These are phyloP conservation scores for Astraeus odoratus DNA, from an alignment of 768 basidiomycete species.

Conservation along the genomic window DNA sequence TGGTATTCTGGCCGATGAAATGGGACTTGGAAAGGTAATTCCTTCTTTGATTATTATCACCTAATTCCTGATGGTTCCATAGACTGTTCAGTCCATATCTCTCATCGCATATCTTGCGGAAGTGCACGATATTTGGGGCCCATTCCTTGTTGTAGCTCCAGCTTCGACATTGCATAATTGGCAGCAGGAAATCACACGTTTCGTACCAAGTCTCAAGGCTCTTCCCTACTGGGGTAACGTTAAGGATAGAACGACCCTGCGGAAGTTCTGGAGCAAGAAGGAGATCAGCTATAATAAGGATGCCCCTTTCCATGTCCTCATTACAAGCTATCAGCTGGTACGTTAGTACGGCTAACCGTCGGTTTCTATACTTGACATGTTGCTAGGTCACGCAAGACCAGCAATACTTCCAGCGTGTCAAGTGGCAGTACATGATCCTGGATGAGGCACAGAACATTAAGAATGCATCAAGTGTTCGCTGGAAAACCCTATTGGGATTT, in stretches of 20 bases:
- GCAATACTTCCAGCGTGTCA: conserved; percentile 94
- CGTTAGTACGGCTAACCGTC: conserved; percentile 17
- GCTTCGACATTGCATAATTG: conserved; percentile 97
- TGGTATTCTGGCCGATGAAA: conserved; percentile 97
- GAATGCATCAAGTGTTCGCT: conserved; percentile 90
- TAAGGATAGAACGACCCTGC: conserved; percentile 88
- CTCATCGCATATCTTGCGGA: conserved; percentile 94
- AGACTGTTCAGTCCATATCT: conserved; percentile 98
- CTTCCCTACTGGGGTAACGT: conserved; percentile 98
- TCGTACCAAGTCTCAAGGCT: conserved; percentile 89
- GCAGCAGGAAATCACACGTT: conserved; percentile 97
- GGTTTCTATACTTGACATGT: conserved; percentile 2
- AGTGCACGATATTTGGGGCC: conserved; percentile 97
- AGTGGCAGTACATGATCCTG: conserved; percentile 99
- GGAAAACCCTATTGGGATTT: conserved; percentile 95
- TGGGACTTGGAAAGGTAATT: conserved; percentile 86
- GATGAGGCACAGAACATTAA: conserved; percentile 99
- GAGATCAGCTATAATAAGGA: conserved; percentile 93
- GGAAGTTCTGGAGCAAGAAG: conserved; percentile 98
- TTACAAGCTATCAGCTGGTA: conserved; percentile 95
- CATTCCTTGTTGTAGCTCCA: conserved; percentile 96
- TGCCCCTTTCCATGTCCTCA: conserved; percentile 92
- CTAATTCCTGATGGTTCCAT: conserved; percentile 2
- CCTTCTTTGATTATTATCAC: neutral
- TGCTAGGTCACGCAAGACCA: conserved; percentile 88